phyloP scores from a whole-genome alignment of 2,329 filamentous ascomycete species.

The Lecanosticta acicola region DNA sequence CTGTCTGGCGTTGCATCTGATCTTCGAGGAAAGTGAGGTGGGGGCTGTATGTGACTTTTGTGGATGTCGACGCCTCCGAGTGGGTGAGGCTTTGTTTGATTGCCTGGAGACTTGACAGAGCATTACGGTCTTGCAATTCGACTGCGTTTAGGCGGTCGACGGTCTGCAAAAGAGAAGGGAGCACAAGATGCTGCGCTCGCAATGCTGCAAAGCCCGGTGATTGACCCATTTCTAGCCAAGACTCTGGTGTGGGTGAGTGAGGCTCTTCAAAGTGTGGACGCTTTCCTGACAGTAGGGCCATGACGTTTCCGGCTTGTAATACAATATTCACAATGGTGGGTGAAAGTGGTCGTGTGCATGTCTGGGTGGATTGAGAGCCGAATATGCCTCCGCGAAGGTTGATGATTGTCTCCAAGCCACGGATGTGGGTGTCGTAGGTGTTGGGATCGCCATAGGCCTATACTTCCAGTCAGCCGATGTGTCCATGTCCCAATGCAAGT shows the following conservation, averaged over 20 bases:
- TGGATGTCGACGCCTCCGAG: slow-evolving; percentile 7
- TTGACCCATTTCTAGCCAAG: slow-evolving; percentile 7
- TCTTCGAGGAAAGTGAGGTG: slow-evolving; percentile 16
- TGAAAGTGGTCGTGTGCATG: neutral
- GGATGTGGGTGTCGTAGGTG: slow-evolving; percentile 21
- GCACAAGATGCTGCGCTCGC: slow-evolving; percentile 9
- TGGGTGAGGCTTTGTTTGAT: slow-evolving; percentile 10
- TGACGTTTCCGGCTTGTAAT: slow-evolving; percentile 15
- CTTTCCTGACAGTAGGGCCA: slow-evolving; percentile 14
- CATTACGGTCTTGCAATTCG: slow-evolving; percentile 7
- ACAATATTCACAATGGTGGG: slow-evolving; percentile 12
- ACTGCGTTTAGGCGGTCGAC: slow-evolving; percentile 6
- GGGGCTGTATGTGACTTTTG: slow-evolving; percentile 13
- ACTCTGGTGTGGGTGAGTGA: neutral
- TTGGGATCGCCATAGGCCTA: slow-evolving; percentile 17
- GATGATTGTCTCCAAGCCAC: slow-evolving; percentile 17
- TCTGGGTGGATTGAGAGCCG: slow-evolving; percentile 9
- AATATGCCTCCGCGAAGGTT: slow-evolving; percentile 16
- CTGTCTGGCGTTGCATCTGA: slow-evolving; percentile 12
- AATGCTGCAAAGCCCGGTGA: slow-evolving; percentile 9
- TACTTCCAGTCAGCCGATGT: slow-evolving; percentile 3
- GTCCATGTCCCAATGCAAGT: slow-evolving; percentile 7
- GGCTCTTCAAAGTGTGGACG: slow-evolving; percentile 12
- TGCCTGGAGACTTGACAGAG: slow-evolving; percentile 5
- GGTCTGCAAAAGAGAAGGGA: slow-evolving; percentile 13